Conservation (phyloP, 2,329 filamentous ascomycete species). For the Thielaviopsis populi region DNA sequence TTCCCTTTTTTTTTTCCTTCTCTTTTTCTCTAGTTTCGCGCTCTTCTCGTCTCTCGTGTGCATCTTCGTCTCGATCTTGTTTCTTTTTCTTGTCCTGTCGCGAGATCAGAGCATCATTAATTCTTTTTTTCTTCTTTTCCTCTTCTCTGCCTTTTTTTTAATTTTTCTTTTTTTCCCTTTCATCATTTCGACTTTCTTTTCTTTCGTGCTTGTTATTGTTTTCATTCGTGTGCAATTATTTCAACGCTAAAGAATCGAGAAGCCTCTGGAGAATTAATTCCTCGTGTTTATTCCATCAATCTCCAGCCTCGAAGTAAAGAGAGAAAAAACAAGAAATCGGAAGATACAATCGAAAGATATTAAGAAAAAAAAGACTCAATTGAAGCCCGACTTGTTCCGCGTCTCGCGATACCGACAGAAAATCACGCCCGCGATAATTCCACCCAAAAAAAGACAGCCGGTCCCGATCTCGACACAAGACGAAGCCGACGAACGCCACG, state of each 20-base stretch:
- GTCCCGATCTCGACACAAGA: too few relatives aligned
- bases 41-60: background rate
- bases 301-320: background rate
- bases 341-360: background rate
- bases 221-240: background rate
- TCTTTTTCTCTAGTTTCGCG: constrained; percentile 5
- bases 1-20: constrained; percentile 1
- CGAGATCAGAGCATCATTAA: background rate
- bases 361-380: too few relatives aligned
- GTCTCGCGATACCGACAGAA: background rate
- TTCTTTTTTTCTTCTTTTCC: background rate
- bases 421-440: too few relatives aligned
- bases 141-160: constrained; percentile 5
- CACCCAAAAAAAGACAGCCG: background rate
- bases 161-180: background rate
- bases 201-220: background rate
- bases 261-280: background rate
- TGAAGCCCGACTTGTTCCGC: too few relatives aligned
- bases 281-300: background rate
- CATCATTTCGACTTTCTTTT: background rate
- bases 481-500: too few relatives aligned
- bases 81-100: background rate
- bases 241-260: background rate
- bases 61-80: constrained; percentile 1
- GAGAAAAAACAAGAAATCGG: background rate